Base-by-base conservation (phyloP, 2,329 filamentous ascomycete species). In the Rhynchosporium agropyri region DNA sequence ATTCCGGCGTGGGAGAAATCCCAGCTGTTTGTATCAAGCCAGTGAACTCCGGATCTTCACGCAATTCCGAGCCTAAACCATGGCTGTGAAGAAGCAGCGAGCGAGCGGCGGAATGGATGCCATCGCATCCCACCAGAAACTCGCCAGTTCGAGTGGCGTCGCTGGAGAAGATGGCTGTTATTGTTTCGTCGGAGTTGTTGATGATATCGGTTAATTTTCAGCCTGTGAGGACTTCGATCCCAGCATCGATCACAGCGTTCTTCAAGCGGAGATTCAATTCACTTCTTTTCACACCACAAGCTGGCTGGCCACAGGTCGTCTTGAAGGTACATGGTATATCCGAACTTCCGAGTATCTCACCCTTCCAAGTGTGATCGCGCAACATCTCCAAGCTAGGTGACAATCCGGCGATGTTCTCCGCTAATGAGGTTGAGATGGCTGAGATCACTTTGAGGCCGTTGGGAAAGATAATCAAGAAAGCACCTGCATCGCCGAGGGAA, bases 81-180 rank as follows among this genome's bases (percentile, higher is more conserved):
- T 45, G 43, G n/a, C 15, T 20, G 6, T n/a, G 15, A 2, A 63
- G 51, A 28, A 66, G 9, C 15, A 62, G 38, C n/a, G 40, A 20
- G 42, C 65, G 60, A 2, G 63, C 56, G 2, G 28, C 46, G 46
- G 59, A 45, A 40, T 48, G 60, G 28, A 66, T 62, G 28, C 65
- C 65, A 59, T 66, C 63, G 48, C 65, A 66, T n/a, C 65, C 65
- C 26, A 66, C 49, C 1, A 66, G 57, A 40, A 66, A 65, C 5
- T 31, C 49, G 10, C 60, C 65, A 6, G 43, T 45, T n/a, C 15
- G 13, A 7, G 1, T 45, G 13, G 3, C 13, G 6, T 15, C 43
- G 2, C 7, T 45, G 6, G 43, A 42, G 3, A 60, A 45, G 4
- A 45, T 20, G 20, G 43, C 43, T 4, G 43, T 45, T 4, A 45